Evolutionary conservation across 495 filamentous ascomycete species (phyloP).

Genomic region (Xylaria palmicola): DNA sequence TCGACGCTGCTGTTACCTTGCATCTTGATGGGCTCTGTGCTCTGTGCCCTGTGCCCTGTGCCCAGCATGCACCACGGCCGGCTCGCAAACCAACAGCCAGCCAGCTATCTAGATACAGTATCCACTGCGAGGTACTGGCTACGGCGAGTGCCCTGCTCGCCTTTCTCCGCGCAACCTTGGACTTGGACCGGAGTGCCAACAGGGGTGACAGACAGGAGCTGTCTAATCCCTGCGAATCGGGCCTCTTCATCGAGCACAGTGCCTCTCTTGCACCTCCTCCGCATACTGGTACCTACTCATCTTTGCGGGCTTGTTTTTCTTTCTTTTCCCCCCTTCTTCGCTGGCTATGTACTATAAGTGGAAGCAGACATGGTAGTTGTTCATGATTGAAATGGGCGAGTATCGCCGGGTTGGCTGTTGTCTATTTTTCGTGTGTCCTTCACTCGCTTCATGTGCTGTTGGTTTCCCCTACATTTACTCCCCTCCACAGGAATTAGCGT

Average conservation of each 20-base stretch:
- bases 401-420: neutral
- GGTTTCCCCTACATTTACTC: neutral
- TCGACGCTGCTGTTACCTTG: constrained; percentile 11
- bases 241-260: neutral
- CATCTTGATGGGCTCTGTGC: constrained; percentile 7
- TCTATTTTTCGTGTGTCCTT: too few relatives aligned
- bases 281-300: neutral
- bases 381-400: constrained; percentile 11
- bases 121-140: neutral
- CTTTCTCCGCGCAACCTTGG: constrained; percentile 1
- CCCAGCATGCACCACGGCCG: constrained; percentile 10
- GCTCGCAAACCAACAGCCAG: constrained; percentile 3
- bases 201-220: constrained; percentile 1
- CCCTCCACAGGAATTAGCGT: neutral
- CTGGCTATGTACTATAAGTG: constrained; percentile 1
- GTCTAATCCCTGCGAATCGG: constrained; percentile 2
- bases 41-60: too few relatives aligned
- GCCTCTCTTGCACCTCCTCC: constrained; percentile 1
- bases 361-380: neutral
- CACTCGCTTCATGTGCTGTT: neutral
- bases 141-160: neutral
- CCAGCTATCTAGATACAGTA: neutral
- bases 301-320: neutral
- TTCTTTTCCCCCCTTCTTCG: neutral
- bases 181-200: neutral